Conservation (phyloP, 768 basidiomycete genomes). For the Roridomyces roridus region DNA sequence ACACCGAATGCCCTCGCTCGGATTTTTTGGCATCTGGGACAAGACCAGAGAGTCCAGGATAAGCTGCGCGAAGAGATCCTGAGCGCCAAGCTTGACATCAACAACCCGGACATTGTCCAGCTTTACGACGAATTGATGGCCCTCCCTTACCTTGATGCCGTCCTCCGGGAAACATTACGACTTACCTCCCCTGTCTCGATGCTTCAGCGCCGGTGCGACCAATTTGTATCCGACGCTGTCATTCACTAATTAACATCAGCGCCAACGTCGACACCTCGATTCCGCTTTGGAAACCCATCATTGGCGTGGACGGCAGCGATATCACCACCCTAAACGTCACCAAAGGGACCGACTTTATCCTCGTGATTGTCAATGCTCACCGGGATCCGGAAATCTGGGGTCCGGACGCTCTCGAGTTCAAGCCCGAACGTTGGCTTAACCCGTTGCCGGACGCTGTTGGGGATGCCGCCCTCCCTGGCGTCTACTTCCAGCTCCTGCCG, state of each 20-base stretch:
- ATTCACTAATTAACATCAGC: conserved; percentile 13
- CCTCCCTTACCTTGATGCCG: conserved; percentile 31
- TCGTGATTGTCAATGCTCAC: conserved; percentile 37
- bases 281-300: conserved; percentile 37
- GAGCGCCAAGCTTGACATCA: conserved; percentile 2
- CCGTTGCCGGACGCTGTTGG: conserved; percentile 29
- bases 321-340: conserved; percentile 34
- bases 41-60: conserved; percentile 28
- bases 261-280: conserved; percentile 38
- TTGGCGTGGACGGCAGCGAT: conserved; percentile 30
- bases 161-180: conserved; percentile 32
- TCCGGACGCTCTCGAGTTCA: conserved; percentile 42
- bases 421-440: conserved; percentile 43
- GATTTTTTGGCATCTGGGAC: conserved; percentile 27
- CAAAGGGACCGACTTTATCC: conserved; percentile 36
- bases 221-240: neutral
- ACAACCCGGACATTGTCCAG: conserved; percentile 9
- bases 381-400: conserved; percentile 42
- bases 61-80: conserved; percentile 10
- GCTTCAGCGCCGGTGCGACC: conserved; percentile 8
- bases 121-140: conserved; percentile 25
- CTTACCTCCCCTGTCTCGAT: conserved; percentile 25
- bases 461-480: conserved; percentile 40
- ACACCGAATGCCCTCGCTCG: conserved; percentile 30
- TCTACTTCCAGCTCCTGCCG: conserved; percentile 39